Evolutionary conservation across 108 stramenopile species (phyloP).

Genomic region (Skeletonema costatum): DNA sequence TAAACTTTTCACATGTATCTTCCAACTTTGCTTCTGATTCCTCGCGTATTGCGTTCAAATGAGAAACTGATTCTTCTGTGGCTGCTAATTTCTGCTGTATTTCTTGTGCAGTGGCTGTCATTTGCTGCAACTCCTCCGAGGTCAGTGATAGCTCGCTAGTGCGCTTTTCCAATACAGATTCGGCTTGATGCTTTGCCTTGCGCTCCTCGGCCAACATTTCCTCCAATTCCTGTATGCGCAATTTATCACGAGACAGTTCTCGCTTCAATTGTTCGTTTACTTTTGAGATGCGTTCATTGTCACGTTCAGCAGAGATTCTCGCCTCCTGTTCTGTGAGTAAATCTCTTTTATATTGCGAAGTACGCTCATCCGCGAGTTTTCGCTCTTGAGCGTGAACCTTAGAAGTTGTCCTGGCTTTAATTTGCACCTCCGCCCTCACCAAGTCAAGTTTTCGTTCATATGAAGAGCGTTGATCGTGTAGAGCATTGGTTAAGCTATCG

Average conservation of each 20-base stretch:
- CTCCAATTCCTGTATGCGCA: constrained; percentile 35
- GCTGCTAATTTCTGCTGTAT: constrained; percentile 21
- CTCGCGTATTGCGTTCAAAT: constrained; percentile 12
- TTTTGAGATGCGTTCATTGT: constrained; percentile 6
- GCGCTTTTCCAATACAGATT: constrained; percentile 15
- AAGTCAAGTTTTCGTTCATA: constrained; percentile 41
- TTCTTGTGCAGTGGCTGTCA: neutral
- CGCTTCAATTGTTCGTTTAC: constrained; percentile 14
- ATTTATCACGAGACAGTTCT: constrained; percentile 13
- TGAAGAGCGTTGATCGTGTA: constrained; percentile 24
- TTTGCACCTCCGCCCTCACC: constrained; percentile 24
- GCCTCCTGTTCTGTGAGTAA: constrained; percentile 18
- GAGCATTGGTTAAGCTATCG: constrained; percentile 18
- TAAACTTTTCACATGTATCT: constrained; percentile 39
- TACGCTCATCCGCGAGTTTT: constrained; percentile 28
- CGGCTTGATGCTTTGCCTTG: neutral
- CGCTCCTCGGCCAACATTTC: constrained; percentile 21
- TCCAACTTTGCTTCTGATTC: constrained; percentile 28
- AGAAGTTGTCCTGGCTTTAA: constrained; percentile 8
- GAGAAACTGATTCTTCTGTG: constrained; percentile 18
- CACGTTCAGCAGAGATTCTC: constrained; percentile 13
- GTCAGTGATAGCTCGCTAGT: constrained; percentile 20
- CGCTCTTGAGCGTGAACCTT: constrained; percentile 36
- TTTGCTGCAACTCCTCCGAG: constrained; percentile 34
- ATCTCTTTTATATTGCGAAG: constrained; percentile 2